Evolutionary conservation across 1,284 basidiomycete genomes (phyloP).

Genomic region (Austroboletus rostrupii): DNA sequence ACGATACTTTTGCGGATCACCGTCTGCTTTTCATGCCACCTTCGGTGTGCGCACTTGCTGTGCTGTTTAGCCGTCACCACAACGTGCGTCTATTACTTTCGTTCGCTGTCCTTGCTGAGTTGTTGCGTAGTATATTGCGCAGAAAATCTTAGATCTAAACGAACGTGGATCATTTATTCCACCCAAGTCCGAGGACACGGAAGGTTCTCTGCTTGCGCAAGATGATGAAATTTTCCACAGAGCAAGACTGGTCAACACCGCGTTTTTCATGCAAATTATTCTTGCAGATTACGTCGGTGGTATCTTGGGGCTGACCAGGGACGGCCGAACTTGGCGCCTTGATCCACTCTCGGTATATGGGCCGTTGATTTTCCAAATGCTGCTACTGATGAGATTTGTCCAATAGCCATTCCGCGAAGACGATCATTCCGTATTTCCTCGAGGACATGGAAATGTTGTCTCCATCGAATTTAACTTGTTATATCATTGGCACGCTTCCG

Average conservation of each 20-base stretch:
- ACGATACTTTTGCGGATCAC: conserved; percentile 68
- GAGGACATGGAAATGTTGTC: conserved; percentile 69
- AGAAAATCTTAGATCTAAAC: conserved; percentile 67
- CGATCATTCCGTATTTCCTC: conserved; percentile 35
- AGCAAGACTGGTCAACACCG: conserved; percentile 71
- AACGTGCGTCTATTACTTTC: conserved; percentile 45
- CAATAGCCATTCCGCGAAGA: conserved; percentile 23
- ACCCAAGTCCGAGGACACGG: conserved; percentile 25
- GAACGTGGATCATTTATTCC: conserved; percentile 45
- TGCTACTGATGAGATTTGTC: too few relatives aligned
- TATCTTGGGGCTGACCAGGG: conserved; percentile 47
- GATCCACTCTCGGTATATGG: conserved; percentile 41
- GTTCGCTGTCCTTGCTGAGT: conserved; percentile 1
- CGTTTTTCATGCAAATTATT: conserved; percentile 69
- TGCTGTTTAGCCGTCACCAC: conserved; percentile 72
- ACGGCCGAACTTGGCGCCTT: conserved; percentile 45
- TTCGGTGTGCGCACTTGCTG: conserved; percentile 60
- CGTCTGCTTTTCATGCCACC: conserved; percentile 76
- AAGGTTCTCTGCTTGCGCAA: conserved; percentile 37
- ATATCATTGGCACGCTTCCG: conserved; percentile 72
- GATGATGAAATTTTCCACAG: conserved; percentile 77
- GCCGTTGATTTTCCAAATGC: not conserved
- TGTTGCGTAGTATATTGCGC: conserved; percentile 58
- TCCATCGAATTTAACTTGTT: conserved; percentile 74
- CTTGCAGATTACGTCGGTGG: conserved; percentile 62